A percentile compares a stretch with the other conserved stretches of the same genome.
Evolutionary conservation across 2,329 filamentous ascomycete genomes (phyloP).

Genomic region (Beauveria bassiana): DNA sequence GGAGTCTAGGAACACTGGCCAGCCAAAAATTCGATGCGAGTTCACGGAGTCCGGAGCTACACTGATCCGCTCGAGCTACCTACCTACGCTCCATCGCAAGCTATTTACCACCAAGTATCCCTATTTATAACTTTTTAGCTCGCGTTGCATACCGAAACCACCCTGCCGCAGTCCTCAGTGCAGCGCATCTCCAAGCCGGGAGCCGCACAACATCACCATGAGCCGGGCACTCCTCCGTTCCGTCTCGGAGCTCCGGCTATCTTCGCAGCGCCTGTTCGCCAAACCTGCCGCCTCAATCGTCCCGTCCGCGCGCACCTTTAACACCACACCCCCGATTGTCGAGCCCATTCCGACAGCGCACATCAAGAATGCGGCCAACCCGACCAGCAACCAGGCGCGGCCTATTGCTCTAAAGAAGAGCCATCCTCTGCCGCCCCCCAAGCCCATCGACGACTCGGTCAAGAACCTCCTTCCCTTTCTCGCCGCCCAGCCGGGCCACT

Average conservation of each 20-base stretch:
- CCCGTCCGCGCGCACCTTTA: conserved; percentile 35
- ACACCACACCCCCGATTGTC: conserved; percentile 42
- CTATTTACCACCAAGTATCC: not conserved
- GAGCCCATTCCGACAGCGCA: conserved; percentile 27
- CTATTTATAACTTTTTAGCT: conserved; percentile 11
- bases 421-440: conserved; percentile 26
- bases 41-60: conserved; percentile 25
- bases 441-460: conserved; percentile 46
- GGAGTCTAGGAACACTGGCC: conserved; percentile 4
- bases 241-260: conserved; percentile 50
- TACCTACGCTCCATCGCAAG: conserved; percentile 5
- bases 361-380: conserved; percentile 31
- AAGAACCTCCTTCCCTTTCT: conserved; percentile 61
- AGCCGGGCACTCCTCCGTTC: conserved; percentile 56
- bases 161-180: conserved; percentile 11
- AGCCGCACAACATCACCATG: conserved; percentile 27
- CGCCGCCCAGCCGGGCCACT: conserved; percentile 64
- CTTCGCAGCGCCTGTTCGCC: conserved; percentile 33
- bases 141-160: conserved; percentile 11
- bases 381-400: conserved; percentile 23
- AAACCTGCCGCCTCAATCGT: conserved; percentile 39
- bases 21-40: conserved; percentile 8
- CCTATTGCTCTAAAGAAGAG: conserved; percentile 34
- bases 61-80: conserved; percentile 22
- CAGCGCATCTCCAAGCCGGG: conserved; percentile 18